Conservation (phyloP, 257 asterid genomes). For the Orobanche coerulescens region DNA sequence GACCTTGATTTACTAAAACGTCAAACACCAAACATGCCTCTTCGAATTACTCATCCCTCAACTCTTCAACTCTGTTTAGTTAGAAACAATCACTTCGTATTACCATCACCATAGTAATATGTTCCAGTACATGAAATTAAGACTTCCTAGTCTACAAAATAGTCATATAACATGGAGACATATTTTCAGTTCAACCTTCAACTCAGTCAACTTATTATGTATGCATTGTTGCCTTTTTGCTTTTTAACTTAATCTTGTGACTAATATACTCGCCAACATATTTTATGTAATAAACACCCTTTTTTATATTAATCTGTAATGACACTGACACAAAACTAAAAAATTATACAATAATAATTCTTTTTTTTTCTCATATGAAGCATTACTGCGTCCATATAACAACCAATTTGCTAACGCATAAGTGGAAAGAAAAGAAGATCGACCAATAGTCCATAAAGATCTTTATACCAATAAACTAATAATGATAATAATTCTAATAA, state of each 20-base stretch:
- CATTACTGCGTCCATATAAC: background rate
- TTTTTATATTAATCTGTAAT: background rate
- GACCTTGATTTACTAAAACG: conserved; percentile 1
- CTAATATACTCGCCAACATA: background rate
- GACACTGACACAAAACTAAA: background rate
- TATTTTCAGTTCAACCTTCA: background rate
- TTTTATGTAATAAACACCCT: background rate
- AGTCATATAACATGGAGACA: background rate
- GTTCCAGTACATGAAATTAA: background rate
- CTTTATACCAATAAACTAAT: background rate
- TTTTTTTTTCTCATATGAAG: background rate
- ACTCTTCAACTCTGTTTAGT: background rate
- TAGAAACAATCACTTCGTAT: background rate
- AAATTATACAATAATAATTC: too few relatives aligned
- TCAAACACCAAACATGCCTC: background rate
- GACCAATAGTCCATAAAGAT: background rate
- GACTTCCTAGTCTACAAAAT: background rate
- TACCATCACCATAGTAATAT: background rate
- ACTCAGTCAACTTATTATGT: background rate
- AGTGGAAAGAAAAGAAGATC: background rate
- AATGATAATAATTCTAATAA: background rate
- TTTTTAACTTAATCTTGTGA: background rate
- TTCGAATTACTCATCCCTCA: background rate
- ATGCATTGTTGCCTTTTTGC: background rate
- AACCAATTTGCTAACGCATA: too few relatives aligned